phyloP scores from a whole-genome alignment of 2,329 filamentous ascomycete species.

The Septoria linicola region DNA sequence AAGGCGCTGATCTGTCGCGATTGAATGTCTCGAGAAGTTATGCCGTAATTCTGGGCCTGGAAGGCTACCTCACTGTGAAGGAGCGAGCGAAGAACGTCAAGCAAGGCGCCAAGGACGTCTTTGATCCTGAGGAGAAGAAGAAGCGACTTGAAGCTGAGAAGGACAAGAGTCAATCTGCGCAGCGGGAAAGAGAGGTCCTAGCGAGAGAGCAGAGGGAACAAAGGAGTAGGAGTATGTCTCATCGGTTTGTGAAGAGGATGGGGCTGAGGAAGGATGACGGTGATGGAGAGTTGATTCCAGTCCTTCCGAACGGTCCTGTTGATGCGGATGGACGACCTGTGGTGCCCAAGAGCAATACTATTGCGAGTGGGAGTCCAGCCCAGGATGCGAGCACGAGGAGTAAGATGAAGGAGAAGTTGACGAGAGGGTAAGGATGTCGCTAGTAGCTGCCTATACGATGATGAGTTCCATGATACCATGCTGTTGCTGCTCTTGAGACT shows the following conservation, averaged over 20 bases:
- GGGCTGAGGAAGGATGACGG: constrained; percentile 20
- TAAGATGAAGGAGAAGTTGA: constrained; percentile 4
- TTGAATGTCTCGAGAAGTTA: constrained; percentile 81
- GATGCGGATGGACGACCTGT: neutral
- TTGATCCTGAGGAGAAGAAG: constrained; percentile 60
- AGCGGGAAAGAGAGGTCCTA: constrained; percentile 58
- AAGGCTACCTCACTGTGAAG: constrained; percentile 71
- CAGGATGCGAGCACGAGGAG: constrained; percentile 5
- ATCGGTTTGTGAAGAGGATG: constrained; percentile 34
- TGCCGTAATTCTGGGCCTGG: constrained; percentile 76
- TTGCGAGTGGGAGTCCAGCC: constrained; percentile 10
- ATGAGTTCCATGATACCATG: too few species aligned
- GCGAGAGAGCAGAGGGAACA: constrained; percentile 44
- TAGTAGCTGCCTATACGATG: too few species aligned
- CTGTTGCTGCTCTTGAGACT: too few species aligned
- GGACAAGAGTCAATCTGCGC: constrained; percentile 61
- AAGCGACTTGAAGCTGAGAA: constrained; percentile 48
- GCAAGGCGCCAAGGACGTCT: constrained; percentile 57
- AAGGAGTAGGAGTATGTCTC: constrained; percentile 36
- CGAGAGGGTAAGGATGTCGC: neutral
- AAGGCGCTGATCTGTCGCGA: constrained; percentile 74
- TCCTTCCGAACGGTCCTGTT: neutral
- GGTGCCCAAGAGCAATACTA: constrained; percentile 8
- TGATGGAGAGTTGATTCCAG: constrained; percentile 26
- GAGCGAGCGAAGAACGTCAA: constrained; percentile 60